phyloP scores from a whole-genome alignment of 1,139 yeast species.

The Kodamaea sp. region DNA sequence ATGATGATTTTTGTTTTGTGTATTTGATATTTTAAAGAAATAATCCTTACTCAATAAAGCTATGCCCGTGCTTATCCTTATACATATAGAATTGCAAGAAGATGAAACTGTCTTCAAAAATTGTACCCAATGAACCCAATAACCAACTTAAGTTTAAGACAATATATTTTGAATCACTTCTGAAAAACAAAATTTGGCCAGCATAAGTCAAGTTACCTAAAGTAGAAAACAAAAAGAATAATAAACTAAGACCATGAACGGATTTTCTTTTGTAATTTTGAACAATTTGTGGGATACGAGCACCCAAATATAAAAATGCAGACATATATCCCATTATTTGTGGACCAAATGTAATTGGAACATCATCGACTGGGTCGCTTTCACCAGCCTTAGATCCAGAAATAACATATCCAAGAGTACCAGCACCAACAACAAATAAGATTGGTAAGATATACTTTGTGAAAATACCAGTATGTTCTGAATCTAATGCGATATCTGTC shows the following conservation, averaged over 20 bases:
- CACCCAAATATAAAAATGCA: slow-evolving; percentile 68
- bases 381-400: slow-evolving; percentile 30
- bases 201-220: slow-evolving; percentile 78
- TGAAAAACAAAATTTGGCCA: slow-evolving; percentile 63
- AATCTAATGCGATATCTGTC: slow-evolving; percentile 44
- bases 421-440: slow-evolving; percentile 64
- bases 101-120: slow-evolving; percentile 61
- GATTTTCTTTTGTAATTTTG: slow-evolving; percentile 68
- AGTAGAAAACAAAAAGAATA: slow-evolving; percentile 71
- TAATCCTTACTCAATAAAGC: slow-evolving; percentile 7
- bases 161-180: slow-evolving; percentile 59
- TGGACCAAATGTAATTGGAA: slow-evolving; percentile 50
- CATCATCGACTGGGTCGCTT: slow-evolving; percentile 14
- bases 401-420: slow-evolving; percentile 56
- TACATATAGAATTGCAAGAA: slow-evolving; percentile 64
- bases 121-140: slow-evolving; percentile 71
- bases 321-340: slow-evolving; percentile 70
- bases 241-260: slow-evolving; percentile 68
- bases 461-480: slow-evolving; percentile 43
- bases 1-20: too few species aligned
- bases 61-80: slow-evolving; percentile 27
- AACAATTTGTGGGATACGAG: slow-evolving; percentile 75
- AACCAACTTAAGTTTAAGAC: slow-evolving; percentile 68
- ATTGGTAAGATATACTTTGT: slow-evolving; percentile 57
- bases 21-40: too few species aligned